phyloP scores from a whole-genome alignment of 441 rosid genomes.

The Viola pubescens region DNA sequence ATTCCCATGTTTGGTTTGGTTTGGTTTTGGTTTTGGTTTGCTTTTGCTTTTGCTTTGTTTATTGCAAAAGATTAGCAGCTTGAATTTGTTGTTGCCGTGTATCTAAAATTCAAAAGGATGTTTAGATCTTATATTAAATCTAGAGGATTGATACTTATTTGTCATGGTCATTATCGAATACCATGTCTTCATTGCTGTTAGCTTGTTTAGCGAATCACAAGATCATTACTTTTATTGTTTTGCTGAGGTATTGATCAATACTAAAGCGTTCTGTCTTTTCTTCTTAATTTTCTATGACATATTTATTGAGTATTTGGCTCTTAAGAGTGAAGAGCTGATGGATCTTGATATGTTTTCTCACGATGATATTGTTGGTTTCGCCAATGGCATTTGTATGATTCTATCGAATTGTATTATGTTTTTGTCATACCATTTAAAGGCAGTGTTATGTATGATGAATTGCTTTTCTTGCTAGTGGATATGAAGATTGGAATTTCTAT shows the following conservation, averaged over 20 bases:
- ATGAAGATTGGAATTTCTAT: no score
- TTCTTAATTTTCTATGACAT: no score
- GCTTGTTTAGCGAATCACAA: neutral
- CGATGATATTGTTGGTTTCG: neutral
- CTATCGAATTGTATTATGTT: no score
- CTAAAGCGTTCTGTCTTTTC: no score
- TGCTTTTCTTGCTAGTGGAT: no score
- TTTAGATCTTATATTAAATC: slow-evolving; percentile 6
- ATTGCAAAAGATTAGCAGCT: neutral
- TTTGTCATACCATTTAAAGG: no score
- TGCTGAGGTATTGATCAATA: neutral
- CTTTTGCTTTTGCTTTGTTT: neutral
- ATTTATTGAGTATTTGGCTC: no score
- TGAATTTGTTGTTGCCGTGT: neutral
- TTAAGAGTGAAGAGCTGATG: no score
- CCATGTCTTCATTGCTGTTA: neutral
- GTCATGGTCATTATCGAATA: neutral
- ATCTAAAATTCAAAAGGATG: neutral
- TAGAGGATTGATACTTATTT: neutral
- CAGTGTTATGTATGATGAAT: no score
- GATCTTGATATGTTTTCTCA: neutral
- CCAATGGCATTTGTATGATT: no score
- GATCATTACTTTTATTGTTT: neutral
- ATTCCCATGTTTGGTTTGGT: neutral
- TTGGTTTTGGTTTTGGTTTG: no score